Evolutionary conservation across 1,139 yeast species (phyloP).

Genomic region (Debaryomyces psychrophilus): DNA sequence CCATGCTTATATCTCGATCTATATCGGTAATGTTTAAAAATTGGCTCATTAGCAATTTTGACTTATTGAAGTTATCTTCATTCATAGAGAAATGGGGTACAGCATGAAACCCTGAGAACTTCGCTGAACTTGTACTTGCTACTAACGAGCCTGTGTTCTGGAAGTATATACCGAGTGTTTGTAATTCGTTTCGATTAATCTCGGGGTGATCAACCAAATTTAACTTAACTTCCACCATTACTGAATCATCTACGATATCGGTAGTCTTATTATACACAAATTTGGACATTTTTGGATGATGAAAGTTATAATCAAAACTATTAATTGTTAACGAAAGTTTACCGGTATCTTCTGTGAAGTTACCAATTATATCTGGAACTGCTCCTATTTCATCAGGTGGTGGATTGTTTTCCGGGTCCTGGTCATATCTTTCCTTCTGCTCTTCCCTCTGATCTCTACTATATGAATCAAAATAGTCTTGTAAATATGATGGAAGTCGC

Average conservation of each 20-base stretch:
- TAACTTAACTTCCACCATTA: conserved; percentile 30
- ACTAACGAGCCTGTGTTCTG: conserved; percentile 70
- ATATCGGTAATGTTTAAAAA: conserved; percentile 45
- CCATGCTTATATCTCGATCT: conserved; percentile 37
- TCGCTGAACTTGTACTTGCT: conserved; percentile 67
- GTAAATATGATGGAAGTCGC: conserved; percentile 47
- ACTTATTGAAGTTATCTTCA: conserved; percentile 45
- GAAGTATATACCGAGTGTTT: conserved; percentile 69
- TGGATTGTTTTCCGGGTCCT: conserved; percentile 27
- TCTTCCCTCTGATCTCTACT: conserved; percentile 28
- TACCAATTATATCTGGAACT: conserved; percentile 28
- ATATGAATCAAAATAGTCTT: conserved; percentile 34
- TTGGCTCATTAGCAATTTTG: conserved; percentile 38
- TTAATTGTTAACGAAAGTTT: conserved; percentile 27
- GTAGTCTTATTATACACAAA: conserved; percentile 16
- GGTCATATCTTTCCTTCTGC: conserved; percentile 25
- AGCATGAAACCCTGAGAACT: conserved; percentile 65
- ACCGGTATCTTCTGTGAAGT: conserved; percentile 32
- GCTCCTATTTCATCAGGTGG: conserved; percentile 12
- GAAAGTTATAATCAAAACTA: conserved; percentile 29
- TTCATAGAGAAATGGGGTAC: conserved; percentile 60
- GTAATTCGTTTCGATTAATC: conserved; percentile 46
- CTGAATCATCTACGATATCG: conserved; percentile 34
- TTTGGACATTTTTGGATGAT: conserved; percentile 24
- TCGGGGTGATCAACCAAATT: conserved; percentile 45